Evolutionary conservation across 2,329 filamentous ascomycete genomes (phyloP).

Genomic region (Neonectria punicea): DNA sequence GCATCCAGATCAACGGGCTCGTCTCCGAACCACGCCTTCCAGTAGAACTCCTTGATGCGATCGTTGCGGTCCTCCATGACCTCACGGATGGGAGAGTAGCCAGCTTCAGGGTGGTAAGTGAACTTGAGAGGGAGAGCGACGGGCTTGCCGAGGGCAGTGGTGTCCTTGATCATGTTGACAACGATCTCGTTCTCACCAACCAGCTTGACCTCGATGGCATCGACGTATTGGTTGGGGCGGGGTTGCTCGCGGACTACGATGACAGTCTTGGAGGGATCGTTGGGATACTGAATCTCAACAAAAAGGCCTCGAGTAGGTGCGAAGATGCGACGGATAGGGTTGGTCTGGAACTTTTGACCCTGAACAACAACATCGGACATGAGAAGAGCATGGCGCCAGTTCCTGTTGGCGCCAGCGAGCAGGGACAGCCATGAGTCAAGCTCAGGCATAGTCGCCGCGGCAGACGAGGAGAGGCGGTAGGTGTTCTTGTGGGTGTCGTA

Average conservation of each 20-base stretch:
- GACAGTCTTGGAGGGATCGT: constrained; percentile 83
- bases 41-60: constrained; percentile 99
- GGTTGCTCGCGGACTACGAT: constrained; percentile 91
- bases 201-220: constrained; percentile 87
- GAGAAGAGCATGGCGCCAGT: constrained; percentile 95
- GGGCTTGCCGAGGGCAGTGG: constrained; percentile 84
- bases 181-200: constrained; percentile 81
- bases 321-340: constrained; percentile 93
- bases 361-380: constrained; percentile 94
- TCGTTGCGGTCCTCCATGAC: constrained; percentile 97
- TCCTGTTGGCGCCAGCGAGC: constrained; percentile 85
- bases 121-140: constrained; percentile 89
- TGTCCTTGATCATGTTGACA: constrained; percentile 92
- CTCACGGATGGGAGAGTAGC: constrained; percentile 97
- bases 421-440: constrained; percentile 88
- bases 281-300: constrained; percentile 86
- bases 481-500: constrained; percentile 82
- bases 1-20: constrained; percentile 86
- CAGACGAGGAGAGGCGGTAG: constrained; percentile 82
- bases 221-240: constrained; percentile 84
- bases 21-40: constrained; percentile 95
- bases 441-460: constrained; percentile 79
- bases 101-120: constrained; percentile 92
- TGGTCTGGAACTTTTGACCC: constrained; percentile 96
- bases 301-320: constrained; percentile 86